Base-by-base conservation (phyloP, 768 basidiomycete species). In the Pleurotus platypus region DNA sequence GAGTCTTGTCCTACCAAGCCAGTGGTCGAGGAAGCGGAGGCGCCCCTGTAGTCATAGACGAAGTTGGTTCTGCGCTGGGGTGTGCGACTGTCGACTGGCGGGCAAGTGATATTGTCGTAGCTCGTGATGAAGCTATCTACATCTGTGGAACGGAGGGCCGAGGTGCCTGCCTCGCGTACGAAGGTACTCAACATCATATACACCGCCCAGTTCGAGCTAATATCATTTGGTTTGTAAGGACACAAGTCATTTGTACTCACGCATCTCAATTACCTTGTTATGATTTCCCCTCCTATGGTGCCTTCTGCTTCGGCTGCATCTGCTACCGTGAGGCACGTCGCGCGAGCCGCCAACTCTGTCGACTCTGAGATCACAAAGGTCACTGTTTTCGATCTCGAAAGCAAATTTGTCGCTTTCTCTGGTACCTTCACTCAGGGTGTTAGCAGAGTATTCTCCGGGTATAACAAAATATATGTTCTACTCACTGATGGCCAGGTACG, bases 111-210 rank as follows among this genome's bases (percentile, higher is more conserved):
- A 85, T 98, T 63, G 83, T 94, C 11, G 80, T 98, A 1, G 96
- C 94, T 0, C 73, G 90, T 57, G 91, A 97, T 46, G 97, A 98
- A 64, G 95, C 94, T 3, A 86, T 98, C 20, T 95, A 95, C 63
- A 76, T 90, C 6, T 94, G 91, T 64, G 85, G 87, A 0, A 79
- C 82, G 0, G 91, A 94, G 15, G 92, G 90, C 3, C 75, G 94
- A 58, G 89, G 91, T 3, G 81, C 88, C 0, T 93, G 90, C 55
- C 93, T 86, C 66, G 94, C 94, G 0, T 93, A 94, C 65, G 97
- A 98, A 78, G 96, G 95, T 90, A 56, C 30, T 11, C 30, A 35
- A 35, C 11, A 35, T 35, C 30, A 35, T 11, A 35, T 3, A 35
- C 11, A 35, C 11, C 11, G 11, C 30, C 30, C 30, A 35, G 30